Percentiles rank a stretch among this genome's conserved stretches.
Evolutionary conservation across 2,329 filamentous ascomycete genomes (phyloP).

Genomic region (Curvularia hawaiiensis): DNA sequence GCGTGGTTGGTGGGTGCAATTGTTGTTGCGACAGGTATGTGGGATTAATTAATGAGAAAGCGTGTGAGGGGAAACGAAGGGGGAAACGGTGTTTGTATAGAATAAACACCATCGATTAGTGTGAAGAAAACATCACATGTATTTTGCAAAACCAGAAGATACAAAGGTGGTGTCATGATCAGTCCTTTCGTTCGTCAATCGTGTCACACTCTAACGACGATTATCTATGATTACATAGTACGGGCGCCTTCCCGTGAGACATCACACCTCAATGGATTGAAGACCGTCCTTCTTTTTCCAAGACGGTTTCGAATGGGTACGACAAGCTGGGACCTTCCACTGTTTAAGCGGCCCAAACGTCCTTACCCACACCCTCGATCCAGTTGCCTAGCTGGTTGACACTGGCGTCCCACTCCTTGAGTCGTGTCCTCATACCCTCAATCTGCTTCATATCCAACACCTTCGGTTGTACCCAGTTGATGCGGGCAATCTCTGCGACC

Average conservation of each 20-base stretch:
- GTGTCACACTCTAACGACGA: slow-evolving; percentile 9
- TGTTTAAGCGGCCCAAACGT: slow-evolving; percentile 81
- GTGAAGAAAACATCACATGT: background rate
- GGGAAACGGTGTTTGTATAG: background rate
- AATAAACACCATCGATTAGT: background rate
- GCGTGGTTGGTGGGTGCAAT: slow-evolving; percentile 73
- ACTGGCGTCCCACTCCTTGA: slow-evolving; percentile 94
- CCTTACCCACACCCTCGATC: slow-evolving; percentile 92
- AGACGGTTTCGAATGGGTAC: background rate
- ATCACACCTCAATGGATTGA: slow-evolving; percentile 5
- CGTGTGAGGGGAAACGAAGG: background rate
- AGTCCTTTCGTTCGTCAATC: slow-evolving; percentile 23
- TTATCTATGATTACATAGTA: slow-evolving; percentile 29
- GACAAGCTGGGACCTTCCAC: background rate
- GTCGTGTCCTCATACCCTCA: slow-evolving; percentile 82
- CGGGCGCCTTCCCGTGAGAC: slow-evolving; percentile 2
- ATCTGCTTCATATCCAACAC: slow-evolving; percentile 96
- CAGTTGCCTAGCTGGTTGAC: slow-evolving; percentile 96
- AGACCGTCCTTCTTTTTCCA: slow-evolving; percentile 3
- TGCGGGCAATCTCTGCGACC: slow-evolving; percentile 89
- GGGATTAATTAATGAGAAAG: slow-evolving; percentile 11
- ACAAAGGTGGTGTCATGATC: slow-evolving; percentile 10
- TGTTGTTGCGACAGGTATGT: slow-evolving; percentile 35
- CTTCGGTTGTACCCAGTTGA: slow-evolving; percentile 99
- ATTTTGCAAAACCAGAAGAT: background rate